Evolutionary conservation across 2,329 filamentous ascomycete species (phyloP), one percentile per base, ranked within the genome.

Genomic region (Madurella mycetomatis): DNA sequence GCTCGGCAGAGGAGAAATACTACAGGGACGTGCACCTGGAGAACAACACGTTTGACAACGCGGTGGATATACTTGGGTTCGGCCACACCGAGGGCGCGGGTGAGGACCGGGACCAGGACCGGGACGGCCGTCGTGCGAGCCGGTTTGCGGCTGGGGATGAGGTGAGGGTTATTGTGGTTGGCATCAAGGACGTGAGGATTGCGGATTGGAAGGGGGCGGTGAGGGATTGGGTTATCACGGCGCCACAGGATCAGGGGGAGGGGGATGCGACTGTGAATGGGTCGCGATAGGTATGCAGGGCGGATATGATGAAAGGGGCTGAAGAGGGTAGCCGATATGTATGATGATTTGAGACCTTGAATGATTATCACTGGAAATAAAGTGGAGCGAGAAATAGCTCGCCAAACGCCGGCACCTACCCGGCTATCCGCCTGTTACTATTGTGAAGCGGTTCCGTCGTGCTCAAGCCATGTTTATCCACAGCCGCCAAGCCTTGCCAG

Each of bases 181-280:
- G 81, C 64, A 90, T 97, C 63, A 82, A 80, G 64, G 89, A 92
- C 67, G 91, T 94, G 47, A 81, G 91, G 65, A 95, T 95, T 64
- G 91, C 88, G 61, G 94, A 96, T 70, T 96, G 88, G 88, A 96
- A 96, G 75, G 92, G 94, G n/a, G 83, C 85, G 13, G 90, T 97
- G 4, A 83, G 87, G 64, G 92, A 97, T 68, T 97, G 76, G 74
- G 78, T 78, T 1, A 65, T 82, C 55, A 69, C 71, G 1, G 47
- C 32, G 25, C 51, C 67, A 31, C 40, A 54, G 9, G 46, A 50
- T 17, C 40, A 47, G 13, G 47, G 47, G 5, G 53, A 32, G 34
- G 53, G 47, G 2, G 12, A 44, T 39, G 39, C 41, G 32, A 46
- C 34, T 5, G 56, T 77, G 11, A 80, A 81, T 53, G 77, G 78